Base-by-base conservation (phyloP, 139 green algal genomes). In the Ettlia oleoabundans region DNA sequence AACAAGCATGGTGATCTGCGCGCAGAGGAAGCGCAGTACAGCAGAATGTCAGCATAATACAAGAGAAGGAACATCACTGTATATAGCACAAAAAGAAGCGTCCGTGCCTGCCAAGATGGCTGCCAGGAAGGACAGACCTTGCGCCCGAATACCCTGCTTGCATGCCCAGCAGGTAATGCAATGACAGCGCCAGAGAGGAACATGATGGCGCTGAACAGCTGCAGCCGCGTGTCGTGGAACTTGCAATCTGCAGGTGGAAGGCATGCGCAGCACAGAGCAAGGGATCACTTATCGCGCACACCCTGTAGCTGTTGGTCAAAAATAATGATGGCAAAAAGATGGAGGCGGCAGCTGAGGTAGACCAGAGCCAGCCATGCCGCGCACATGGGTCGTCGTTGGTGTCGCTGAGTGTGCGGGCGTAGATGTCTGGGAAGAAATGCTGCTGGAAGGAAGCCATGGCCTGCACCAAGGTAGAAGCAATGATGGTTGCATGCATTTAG, bases 181-280 rank as follows among this genome's bases (percentile, higher is more conserved):
- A 81, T 74, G 33, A 87, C 63, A 1, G 79, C 38, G n/a, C 81
- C 81, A n/a, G 41, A 42, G 42, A 93, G 67, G 76, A 93, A 95
- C n/a, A 96, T 87, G 63, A 82, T 89, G 41, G 89, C 92, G 0
- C 88, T 93, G 75, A 94, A 95, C 58, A 92, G 87, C 81, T 94
- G 87, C 66, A 95, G 87, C 30, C 79, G 84, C 40, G 90, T 86
- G 58, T 90, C 81, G 76, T 94, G 70, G 70, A 82, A 91, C 81
- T 91, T 88, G 86, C 43, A 69, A 38, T 82, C 53, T 75, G 43
- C 24, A 33, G 42, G 7, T 18, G 58, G 2, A 40, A 24, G 38
- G 43, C 24, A 33, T 42, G 5, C 22, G 21, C 37, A 38, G 67
- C 19, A 26, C 47, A 58, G 47, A 58, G 47, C 47, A 58, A 15